A percentile compares a stretch with the other conserved stretches of the same genome.
These are phyloP conservation scores for Pezicula neosporulosa DNA, from an alignment of 2,329 filamentous ascomycete species.

Conservation along the genomic window DNA sequence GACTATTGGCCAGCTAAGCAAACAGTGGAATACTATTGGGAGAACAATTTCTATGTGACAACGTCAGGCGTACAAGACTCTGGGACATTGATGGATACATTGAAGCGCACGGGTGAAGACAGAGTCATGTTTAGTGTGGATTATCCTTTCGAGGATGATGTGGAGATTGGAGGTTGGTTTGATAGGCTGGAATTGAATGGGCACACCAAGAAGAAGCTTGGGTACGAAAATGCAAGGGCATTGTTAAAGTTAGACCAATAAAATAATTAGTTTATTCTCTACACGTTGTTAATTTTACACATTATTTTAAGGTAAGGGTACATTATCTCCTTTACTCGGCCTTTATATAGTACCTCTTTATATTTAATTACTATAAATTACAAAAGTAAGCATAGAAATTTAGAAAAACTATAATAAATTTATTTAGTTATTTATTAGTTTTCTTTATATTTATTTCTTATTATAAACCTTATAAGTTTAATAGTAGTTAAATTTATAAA, in stretches of 20 bases:
- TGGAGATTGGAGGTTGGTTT: conserved; percentile 14
- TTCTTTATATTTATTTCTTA: no score
- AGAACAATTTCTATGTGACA: conserved; percentile 54
- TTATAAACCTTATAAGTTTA: no score
- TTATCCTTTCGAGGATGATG: conserved; percentile 16
- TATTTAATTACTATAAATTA: no score
- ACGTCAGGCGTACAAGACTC: conserved; percentile 46
- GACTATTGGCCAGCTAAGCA: conserved; percentile 27
- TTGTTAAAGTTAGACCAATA: conserved; percentile 1
- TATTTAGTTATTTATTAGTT: no score
- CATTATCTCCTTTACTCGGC: no score
- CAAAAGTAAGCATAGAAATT: no score
- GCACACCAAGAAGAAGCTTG: conserved; percentile 9
- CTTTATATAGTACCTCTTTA: no score
- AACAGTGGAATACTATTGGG: conserved; percentile 46
- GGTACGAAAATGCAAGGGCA: conserved; percentile 7
- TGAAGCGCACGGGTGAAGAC: conserved; percentile 34
- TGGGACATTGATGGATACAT: conserved; percentile 36
- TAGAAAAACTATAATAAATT: no score
- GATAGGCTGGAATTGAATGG: conserved; percentile 10
- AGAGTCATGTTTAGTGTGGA: conserved; percentile 48
- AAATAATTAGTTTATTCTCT: no score
- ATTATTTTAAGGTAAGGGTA: no score
- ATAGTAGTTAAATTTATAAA: no score
- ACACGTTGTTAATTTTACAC: no score